A percentile compares a stretch with the other conserved stretches of the same genome.
Conservation (phyloP, 2,329 filamentous ascomycete genomes). For the Chalaropsis thielavioides region DNA sequence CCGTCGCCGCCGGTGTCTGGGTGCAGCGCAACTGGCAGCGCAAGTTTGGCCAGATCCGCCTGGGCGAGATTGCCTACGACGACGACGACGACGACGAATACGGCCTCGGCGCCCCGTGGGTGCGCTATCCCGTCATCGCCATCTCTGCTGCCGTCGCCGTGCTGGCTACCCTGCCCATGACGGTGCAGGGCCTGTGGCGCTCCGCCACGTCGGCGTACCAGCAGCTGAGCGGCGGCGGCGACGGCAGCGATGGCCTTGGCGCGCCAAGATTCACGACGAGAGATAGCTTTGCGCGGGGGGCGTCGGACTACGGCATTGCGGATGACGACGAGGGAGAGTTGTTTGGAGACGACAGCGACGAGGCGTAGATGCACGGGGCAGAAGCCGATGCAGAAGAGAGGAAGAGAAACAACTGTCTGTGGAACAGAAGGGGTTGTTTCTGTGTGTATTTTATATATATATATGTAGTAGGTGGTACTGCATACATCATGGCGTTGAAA, state of each 20-base stretch:
- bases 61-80: conserved; percentile 68
- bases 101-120: conserved; percentile 51
- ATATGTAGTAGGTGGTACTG: background rate
- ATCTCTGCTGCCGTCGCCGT: conserved; percentile 50
- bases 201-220: conserved; percentile 38
- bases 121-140: conserved; percentile 69
- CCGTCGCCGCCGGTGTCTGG: conserved; percentile 64
- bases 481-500: background rate
- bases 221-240: conserved; percentile 34
- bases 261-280: conserved; percentile 70
- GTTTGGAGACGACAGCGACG: conserved; percentile 82
- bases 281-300: conserved; percentile 72
- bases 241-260: conserved; percentile 33
- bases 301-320: conserved; percentile 76
- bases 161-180: conserved; percentile 49
- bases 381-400: background rate
- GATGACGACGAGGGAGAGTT: conserved; percentile 92
- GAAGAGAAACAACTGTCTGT: background rate
- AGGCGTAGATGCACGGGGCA: conserved; percentile 41
- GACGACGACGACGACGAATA: conserved; percentile 68
- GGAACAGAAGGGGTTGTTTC: background rate
- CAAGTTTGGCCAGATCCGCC: conserved; percentile 82
- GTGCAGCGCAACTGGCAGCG: conserved; percentile 72
- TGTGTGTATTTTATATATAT: background rate
- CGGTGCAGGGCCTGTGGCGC: conserved; percentile 61